A percentile compares a stretch with the other conserved stretches of the same genome.
Conservation (phyloP, 192 early-diverging fungal genomes). For the Gryganskiella cystojenkinii region DNA sequence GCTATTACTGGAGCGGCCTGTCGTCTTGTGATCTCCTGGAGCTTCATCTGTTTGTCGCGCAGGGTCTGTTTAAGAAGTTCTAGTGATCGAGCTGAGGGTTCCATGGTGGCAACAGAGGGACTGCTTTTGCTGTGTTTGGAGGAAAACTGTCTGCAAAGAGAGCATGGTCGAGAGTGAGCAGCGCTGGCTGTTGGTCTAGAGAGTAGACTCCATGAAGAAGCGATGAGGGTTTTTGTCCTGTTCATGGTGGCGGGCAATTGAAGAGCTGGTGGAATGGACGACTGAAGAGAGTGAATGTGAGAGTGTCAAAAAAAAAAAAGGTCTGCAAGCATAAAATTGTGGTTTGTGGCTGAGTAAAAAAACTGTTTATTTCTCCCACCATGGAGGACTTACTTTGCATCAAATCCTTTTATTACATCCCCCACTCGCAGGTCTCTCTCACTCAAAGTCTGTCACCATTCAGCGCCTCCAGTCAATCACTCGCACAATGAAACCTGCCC, state of each 20-base stretch:
- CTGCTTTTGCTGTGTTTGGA: constrained; percentile 30
- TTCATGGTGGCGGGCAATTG: not conserved
- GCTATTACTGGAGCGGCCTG: not conserved
- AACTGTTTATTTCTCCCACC: not conserved
- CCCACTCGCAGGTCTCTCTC: not conserved
- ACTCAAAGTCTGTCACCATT: constrained; percentile 19
- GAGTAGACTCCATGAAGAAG: not conserved
- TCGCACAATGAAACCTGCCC: constrained; percentile 70
- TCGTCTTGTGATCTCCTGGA: constrained; percentile 26
- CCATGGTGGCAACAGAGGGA: not conserved
- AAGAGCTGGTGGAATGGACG: not conserved
- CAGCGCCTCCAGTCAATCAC: constrained; percentile 34
- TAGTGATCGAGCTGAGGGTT: constrained; percentile 12
- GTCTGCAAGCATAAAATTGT: too few species aligned
- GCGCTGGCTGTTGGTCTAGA: not conserved
- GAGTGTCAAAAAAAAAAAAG: not conserved
- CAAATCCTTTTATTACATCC: too few species aligned
- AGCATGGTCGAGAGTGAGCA: not conserved
- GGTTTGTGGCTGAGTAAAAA: not conserved
- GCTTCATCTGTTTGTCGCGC: constrained; percentile 18
- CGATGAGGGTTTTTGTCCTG: not conserved
- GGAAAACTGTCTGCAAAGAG: constrained; percentile 6
- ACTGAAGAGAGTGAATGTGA: not conserved
- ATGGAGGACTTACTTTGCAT: too few species aligned
- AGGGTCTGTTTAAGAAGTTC: constrained; percentile 24